Conservation (phyloP, 768 basidiomycete species). For the Porpolomopsis calyptriformis region DNA sequence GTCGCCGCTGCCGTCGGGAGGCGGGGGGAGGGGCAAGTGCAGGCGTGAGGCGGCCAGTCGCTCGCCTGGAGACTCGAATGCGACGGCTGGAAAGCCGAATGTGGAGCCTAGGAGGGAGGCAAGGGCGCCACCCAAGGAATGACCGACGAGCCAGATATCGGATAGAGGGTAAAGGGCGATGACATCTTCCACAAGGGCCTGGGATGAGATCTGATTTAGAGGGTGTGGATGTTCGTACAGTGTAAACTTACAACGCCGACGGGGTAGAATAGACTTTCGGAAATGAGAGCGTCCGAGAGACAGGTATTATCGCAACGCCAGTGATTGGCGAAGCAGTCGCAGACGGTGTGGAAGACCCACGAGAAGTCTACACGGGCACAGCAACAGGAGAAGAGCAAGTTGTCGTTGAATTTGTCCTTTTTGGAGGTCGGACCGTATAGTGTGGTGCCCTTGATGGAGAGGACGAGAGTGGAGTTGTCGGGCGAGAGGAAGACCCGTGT, state of each 20-base stretch:
- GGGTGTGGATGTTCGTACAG: background rate
- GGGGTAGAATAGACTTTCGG: slow-evolving; percentile 90
- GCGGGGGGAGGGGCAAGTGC: slow-evolving; percentile 72
- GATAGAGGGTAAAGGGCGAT: slow-evolving; percentile 71
- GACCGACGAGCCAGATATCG: slow-evolving; percentile 84
- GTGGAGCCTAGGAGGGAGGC: slow-evolving; percentile 84
- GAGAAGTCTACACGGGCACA: slow-evolving; percentile 84
- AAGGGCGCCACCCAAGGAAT: slow-evolving; percentile 84
- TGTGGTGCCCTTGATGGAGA: slow-evolving; percentile 86
- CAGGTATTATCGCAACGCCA: slow-evolving; percentile 75
- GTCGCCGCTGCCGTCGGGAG: slow-evolving; percentile 24
- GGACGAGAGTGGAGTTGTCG: slow-evolving; percentile 72
- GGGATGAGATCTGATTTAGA: background rate
- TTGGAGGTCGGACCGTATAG: slow-evolving; percentile 76
- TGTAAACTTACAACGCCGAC: slow-evolving; percentile 59
- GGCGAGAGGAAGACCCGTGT: slow-evolving; percentile 80
- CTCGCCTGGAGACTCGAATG: slow-evolving; percentile 83
- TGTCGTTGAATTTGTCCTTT: slow-evolving; percentile 91
- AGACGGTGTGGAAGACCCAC: slow-evolving; percentile 79
- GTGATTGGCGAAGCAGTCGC: slow-evolving; percentile 67
- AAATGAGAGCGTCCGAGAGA: slow-evolving; percentile 69
- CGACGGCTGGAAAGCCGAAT: slow-evolving; percentile 83
- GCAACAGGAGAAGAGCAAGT: slow-evolving; percentile 83
- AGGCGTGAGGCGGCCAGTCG: slow-evolving; percentile 65
- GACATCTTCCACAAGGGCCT: slow-evolving; percentile 86